phyloP scores from a whole-genome alignment of 2,329 filamentous ascomycete genomes.

The Paracoccidioides lutzii region DNA sequence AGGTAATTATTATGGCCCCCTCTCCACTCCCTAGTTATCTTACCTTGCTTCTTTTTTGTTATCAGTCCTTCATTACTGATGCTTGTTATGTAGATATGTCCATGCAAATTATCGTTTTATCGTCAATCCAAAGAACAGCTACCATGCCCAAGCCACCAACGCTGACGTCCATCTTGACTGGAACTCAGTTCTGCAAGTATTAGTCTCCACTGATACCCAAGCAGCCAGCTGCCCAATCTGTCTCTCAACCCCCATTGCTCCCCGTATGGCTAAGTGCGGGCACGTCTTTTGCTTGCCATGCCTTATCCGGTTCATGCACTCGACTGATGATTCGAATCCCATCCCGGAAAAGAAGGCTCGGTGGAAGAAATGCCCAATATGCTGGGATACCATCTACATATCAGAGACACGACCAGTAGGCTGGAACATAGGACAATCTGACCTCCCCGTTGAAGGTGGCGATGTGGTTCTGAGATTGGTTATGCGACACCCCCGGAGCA shows the following conservation, averaged over 20 bases:
- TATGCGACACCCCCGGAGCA: slow-evolving; percentile 65
- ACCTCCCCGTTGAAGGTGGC: slow-evolving; percentile 61
- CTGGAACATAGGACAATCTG: slow-evolving; percentile 76
- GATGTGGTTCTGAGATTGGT: slow-evolving; percentile 85
- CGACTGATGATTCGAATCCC: slow-evolving; percentile 52
- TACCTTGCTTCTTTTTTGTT: background rate
- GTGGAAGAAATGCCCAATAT: slow-evolving; percentile 95
- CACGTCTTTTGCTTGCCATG: slow-evolving; percentile 95
- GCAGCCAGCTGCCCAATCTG: slow-evolving; percentile 86
- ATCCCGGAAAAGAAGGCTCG: slow-evolving; percentile 54
- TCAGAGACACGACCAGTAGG: slow-evolving; percentile 78
- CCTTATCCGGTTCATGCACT: slow-evolving; percentile 89
- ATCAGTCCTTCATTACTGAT: background rate
- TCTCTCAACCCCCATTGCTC: slow-evolving; percentile 79
- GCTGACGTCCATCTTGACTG: slow-evolving; percentile 85
- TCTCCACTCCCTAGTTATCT: background rate
- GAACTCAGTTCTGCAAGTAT: slow-evolving; percentile 77
- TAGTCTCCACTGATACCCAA: slow-evolving; percentile 84
- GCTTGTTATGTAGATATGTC: slow-evolving; percentile 48
- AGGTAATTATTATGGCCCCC: slow-evolving; percentile 40
- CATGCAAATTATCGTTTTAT: slow-evolving; percentile 98
- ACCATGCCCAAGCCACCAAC: slow-evolving; percentile 67
- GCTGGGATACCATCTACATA: slow-evolving; percentile 86
- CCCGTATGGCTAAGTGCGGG: slow-evolving; percentile 91
- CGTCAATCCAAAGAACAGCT: slow-evolving; percentile 69